phyloP scores from a whole-genome alignment of 2,329 filamentous ascomycete genomes.

The Fusarium drepaniforme region DNA sequence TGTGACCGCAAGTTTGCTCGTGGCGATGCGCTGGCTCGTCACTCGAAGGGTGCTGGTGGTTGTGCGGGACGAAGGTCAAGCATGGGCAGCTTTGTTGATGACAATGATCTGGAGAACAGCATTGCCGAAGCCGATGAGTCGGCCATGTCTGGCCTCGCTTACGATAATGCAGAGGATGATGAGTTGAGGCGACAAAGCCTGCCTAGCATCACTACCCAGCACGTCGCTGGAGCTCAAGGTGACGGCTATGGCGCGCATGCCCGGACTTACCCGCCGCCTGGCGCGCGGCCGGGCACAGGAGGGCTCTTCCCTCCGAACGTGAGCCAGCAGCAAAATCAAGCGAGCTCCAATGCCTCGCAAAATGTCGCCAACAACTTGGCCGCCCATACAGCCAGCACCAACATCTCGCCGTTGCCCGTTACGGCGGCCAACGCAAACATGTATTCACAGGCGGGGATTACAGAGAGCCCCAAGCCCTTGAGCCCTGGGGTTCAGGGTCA shows the following conservation, averaged over 20 bases:
- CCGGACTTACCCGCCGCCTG: conserved; percentile 84
- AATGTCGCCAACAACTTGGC: conserved; percentile 58
- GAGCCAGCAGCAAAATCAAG: conserved; percentile 65
- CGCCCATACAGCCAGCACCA: conserved; percentile 62
- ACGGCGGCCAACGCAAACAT: conserved; percentile 65
- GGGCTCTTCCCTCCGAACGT: conserved; percentile 74
- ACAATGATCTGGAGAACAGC: conserved; percentile 75
- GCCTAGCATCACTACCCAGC: conserved; percentile 80
- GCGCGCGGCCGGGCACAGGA: conserved; percentile 61
- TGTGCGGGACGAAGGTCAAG: conserved; percentile 93
- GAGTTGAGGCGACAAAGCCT: conserved; percentile 77
- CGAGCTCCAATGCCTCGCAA: conserved; percentile 67
- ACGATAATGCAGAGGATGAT: conserved; percentile 70
- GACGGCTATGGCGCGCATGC: conserved; percentile 70
- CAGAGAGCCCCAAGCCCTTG: conserved; percentile 88
- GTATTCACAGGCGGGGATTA: conserved; percentile 80
- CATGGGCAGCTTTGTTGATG: conserved; percentile 83
- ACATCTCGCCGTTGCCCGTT: conserved; percentile 62
- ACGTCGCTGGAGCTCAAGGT: conserved; percentile 66
- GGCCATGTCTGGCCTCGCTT: conserved; percentile 67
- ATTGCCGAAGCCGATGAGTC: conserved; percentile 66
- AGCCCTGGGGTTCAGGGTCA: conserved; percentile 72
- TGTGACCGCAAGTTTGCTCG: conserved; percentile 95
- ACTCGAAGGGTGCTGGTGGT: conserved; percentile 95
- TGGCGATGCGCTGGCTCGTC: conserved; percentile 92